Evolutionary conservation across 2,329 filamentous ascomycete species (phyloP), one percentile per base, ranked within the genome.

Genomic region (Pestalotiopsis sp.): DNA sequence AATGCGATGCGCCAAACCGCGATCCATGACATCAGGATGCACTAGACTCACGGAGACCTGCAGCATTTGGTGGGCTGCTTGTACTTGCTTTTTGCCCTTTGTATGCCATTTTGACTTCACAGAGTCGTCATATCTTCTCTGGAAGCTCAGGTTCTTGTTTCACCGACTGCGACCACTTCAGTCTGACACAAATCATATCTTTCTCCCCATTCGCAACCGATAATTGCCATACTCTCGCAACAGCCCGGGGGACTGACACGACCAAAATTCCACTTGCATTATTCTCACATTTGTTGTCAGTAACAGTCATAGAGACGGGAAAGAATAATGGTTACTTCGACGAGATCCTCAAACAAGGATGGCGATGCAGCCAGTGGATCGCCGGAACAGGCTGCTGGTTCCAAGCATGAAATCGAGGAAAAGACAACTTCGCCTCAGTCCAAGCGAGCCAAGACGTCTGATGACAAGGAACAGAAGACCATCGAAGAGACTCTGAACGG

Each of bases 401-500:
- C 76, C 13, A 83, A 83, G 73, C 80, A 80, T 65, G 75, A 79
- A 68, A 74, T 78, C 1, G 73, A 75, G 57, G 69, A 70, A 17
- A 74, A 76, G 60, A 70, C 31, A 36, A 36, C 74, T 4, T 66
- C 81, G 1, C 78, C 81, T 27, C 71, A 80, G 59, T 71, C 80
- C 13, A 84, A 85, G 73, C 81, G 81, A 27, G 76, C 77, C n/a
- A 80, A 78, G 68, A 77, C 74, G 66, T 72, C 71, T 11, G 70
- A 74, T 13, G 70, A 69, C 14, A 82, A 80, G 71, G 81, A 83
- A 69, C 86, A 89, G 74, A 83, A 83, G 72, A 87, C 84, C 0
- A 80, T 88, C 41, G 86, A 89, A 69, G 84, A 88, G 70, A 83
- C 81, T 0, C 77, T 87, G 57, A 78, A 79, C 11, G 77, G 70